Evolutionary conservation across 192 early-diverging fungal species (phyloP).

Genomic region (Gaertneriomyces semiglobifer): DNA sequence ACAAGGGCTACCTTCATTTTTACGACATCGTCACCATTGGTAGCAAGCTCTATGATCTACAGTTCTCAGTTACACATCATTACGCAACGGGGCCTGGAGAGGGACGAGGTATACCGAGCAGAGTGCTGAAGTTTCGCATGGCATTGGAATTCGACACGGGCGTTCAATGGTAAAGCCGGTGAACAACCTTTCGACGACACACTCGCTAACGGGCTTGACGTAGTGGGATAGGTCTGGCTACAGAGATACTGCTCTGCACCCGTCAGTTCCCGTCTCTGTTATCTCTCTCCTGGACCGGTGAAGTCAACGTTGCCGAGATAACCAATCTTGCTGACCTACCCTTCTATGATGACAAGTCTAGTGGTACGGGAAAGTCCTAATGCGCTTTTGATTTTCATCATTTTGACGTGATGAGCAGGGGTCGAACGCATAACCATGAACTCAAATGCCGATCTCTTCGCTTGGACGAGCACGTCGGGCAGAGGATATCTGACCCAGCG

Average conservation of each 20-base stretch:
- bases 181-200: conserved; percentile 9
- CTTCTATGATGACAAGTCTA: conserved; percentile 45
- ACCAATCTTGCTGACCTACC: conserved; percentile 46
- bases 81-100: conserved; percentile 69
- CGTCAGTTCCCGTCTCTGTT: conserved; percentile 66
- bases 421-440: conserved; percentile 23
- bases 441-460: conserved; percentile 46
- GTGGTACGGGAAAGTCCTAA: conserved; percentile 26
- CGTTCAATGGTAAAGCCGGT: conserved; percentile 50
- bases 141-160: conserved; percentile 76
- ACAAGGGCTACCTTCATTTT: conserved; percentile 66
- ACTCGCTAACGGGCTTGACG: neutral
- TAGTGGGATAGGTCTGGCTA: conserved; percentile 63
- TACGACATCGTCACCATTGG: conserved; percentile 51
- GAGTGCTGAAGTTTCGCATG: conserved; percentile 55
- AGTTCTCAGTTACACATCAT: conserved; percentile 59
- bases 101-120: conserved; percentile 49
- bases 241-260: conserved; percentile 68
- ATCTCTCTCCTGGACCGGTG: conserved; percentile 68
- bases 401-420: conserved; percentile 24
- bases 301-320: conserved; percentile 57
- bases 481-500: conserved; percentile 58
- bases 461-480: conserved; percentile 59
- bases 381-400: neutral
- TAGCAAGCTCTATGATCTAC: conserved; percentile 53